A percentile compares a stretch with the other conserved stretches of the same genome.
Evolutionary conservation across 1,284 basidiomycete species (phyloP).

Genomic region (Stygiomarasmius scandens): DNA sequence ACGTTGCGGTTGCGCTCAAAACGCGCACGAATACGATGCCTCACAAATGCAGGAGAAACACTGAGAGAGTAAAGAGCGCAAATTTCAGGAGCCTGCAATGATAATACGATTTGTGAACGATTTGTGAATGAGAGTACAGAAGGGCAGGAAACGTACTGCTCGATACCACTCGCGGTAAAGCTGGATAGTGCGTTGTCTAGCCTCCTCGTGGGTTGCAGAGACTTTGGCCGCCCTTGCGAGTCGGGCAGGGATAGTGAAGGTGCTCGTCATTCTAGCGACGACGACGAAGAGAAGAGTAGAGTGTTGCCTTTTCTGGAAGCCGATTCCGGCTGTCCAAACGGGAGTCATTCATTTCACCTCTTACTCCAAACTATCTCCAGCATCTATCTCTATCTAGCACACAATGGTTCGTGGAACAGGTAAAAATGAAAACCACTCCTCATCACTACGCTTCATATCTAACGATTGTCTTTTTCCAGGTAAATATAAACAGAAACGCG

Average conservation of each 20-base stretch:
- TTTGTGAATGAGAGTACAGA: background rate
- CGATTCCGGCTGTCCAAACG: background rate
- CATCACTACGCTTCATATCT: background rate
- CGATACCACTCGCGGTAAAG: slow-evolving; percentile 95
- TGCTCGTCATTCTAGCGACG: background rate
- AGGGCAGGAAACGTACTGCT: slow-evolving; percentile 55
- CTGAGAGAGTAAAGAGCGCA: slow-evolving; percentile 84
- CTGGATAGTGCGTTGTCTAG: slow-evolving; percentile 71
- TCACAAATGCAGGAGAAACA: slow-evolving; percentile 79
- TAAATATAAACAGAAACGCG: slow-evolving; percentile 85
- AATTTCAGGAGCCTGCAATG: slow-evolving; percentile 87
- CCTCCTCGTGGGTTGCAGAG: slow-evolving; percentile 67
- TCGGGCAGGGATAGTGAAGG: slow-evolving; percentile 91
- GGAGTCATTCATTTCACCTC: background rate
- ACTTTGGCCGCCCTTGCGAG: slow-evolving; percentile 73
- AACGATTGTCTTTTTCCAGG: slow-evolving; percentile 42
- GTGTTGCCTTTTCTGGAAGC: slow-evolving; percentile 36
- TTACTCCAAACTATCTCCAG: slow-evolving; percentile 7
- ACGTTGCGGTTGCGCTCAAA: slow-evolving; percentile 90
- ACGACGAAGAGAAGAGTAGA: too few species aligned
- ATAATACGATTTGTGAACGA: slow-evolving; percentile 10
- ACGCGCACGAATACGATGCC: slow-evolving; percentile 82
- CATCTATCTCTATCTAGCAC: slow-evolving; percentile 2
- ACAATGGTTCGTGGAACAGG: slow-evolving; percentile 64
- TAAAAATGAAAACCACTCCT: slow-evolving; percentile 25